A percentile compares a stretch with the other conserved stretches of the same genome.
phyloP scores from a whole-genome alignment of 495 filamentous ascomycete species.

The Clavariopsis aquatica region DNA sequence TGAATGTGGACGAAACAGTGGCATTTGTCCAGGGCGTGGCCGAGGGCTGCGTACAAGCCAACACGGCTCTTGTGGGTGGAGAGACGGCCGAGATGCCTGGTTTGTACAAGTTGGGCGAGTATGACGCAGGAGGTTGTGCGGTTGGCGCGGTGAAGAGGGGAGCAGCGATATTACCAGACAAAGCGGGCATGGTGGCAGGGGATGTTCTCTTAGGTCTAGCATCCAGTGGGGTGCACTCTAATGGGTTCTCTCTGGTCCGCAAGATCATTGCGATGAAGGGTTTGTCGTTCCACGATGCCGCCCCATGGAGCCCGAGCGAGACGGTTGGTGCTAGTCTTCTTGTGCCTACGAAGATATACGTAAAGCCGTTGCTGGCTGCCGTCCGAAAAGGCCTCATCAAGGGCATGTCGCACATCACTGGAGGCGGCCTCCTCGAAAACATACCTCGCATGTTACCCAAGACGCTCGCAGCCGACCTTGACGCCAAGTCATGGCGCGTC shows the following conservation, averaged over 20 bases:
- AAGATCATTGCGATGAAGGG: slow-evolving; percentile 74
- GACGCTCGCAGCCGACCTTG: slow-evolving; percentile 72
- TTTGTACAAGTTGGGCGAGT: slow-evolving; percentile 78
- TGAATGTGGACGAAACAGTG: slow-evolving; percentile 73
- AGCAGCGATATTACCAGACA: slow-evolving; percentile 69
- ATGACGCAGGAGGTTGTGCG: slow-evolving; percentile 86
- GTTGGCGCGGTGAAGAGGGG: slow-evolving; percentile 75
- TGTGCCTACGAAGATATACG: slow-evolving; percentile 52
- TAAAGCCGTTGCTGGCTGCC: slow-evolving; percentile 50
- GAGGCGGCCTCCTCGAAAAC: slow-evolving; percentile 88
- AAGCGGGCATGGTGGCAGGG: slow-evolving; percentile 70
- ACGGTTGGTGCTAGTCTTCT: slow-evolving; percentile 73
- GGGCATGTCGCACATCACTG: slow-evolving; percentile 95
- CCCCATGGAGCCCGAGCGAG: slow-evolving; percentile 66
- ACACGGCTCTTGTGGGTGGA: slow-evolving; percentile 88
- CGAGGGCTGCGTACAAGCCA: slow-evolving; percentile 74
- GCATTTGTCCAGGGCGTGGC: slow-evolving; percentile 87
- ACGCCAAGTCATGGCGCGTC: slow-evolving; percentile 68
- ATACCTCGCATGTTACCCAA: slow-evolving; percentile 86
- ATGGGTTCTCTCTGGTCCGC: slow-evolving; percentile 92
- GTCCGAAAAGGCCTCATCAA: slow-evolving; percentile 64
- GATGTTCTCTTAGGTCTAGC: slow-evolving; percentile 82
- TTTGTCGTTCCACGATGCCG: slow-evolving; percentile 65
- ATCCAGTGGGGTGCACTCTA: slow-evolving; percentile 85
- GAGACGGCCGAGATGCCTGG: slow-evolving; percentile 98